These are phyloP conservation scores for Cyclotella sp. DNA, from an alignment of 108 stramenopile genomes.

Conservation along the genomic window DNA sequence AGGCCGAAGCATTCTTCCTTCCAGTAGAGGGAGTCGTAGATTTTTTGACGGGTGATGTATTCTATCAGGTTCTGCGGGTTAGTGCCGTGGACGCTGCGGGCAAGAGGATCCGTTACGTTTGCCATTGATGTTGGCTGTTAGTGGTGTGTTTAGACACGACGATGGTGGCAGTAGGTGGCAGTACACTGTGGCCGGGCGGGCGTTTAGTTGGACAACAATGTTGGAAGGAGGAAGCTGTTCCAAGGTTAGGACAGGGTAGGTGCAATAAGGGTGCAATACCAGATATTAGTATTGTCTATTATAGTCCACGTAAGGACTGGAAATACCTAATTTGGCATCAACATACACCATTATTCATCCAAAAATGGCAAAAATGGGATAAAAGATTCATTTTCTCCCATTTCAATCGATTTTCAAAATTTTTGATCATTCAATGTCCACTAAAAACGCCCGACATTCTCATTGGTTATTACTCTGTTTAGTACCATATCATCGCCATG, in stretches of 20 bases:
- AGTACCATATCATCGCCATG: constrained; percentile 56
- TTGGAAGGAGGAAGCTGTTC: too few relatives aligned
- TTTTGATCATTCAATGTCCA: background rate
- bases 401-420: too few relatives aligned
- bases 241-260: too few relatives aligned
- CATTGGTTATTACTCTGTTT: too few relatives aligned
- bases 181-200: background rate
- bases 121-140: constrained; percentile 65
- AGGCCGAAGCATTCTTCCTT: constrained; percentile 93
- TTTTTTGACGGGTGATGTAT: constrained; percentile 97
- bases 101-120: constrained; percentile 92
- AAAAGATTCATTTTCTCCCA: background rate
- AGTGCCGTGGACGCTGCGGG: constrained; percentile 93
- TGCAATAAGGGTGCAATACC: too few relatives aligned
- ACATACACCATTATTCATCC: too few relatives aligned
- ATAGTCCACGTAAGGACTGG: too few relatives aligned
- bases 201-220: too few relatives aligned
- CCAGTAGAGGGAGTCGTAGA: constrained; percentile 91
- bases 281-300: too few relatives aligned
- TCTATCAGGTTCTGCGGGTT: constrained; percentile 99
- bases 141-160: background rate
- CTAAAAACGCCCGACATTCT: too few relatives aligned
- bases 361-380: too few relatives aligned
- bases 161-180: background rate
- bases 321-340: too few relatives aligned